phyloP scores from a whole-genome alignment of 305 asterid species.

The Coffea humblotiana region DNA sequence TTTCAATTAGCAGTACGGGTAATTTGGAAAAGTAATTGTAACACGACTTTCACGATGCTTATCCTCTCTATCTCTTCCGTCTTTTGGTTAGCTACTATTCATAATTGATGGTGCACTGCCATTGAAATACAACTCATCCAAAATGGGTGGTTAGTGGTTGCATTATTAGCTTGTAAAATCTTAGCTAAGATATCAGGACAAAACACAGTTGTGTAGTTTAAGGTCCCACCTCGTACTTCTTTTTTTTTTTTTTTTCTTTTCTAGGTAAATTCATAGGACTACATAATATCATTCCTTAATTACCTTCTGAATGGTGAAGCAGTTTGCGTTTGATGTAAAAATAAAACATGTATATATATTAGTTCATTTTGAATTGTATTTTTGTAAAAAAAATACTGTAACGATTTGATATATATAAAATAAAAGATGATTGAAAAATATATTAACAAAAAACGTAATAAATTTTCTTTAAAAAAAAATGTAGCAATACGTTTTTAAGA shows the following conservation, averaged over 20 bases:
- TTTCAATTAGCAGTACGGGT: background rate
- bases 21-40: slow-evolving; percentile 7
- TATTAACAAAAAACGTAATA: too few species aligned
- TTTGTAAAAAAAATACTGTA: too few species aligned
- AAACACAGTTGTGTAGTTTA: background rate
- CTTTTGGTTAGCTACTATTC: background rate
- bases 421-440: too few species aligned
- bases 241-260: too few species aligned
- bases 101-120: background rate
- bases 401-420: too few species aligned
- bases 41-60: slow-evolving; percentile 23
- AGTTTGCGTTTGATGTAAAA: background rate
- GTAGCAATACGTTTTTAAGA: too few species aligned
- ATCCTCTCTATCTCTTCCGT: background rate
- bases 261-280: too few species aligned
- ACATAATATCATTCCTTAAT: too few species aligned
- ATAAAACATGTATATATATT: too few species aligned
- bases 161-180: background rate
- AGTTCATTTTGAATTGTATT: too few species aligned
- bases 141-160: background rate
- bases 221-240: background rate
- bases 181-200: background rate
- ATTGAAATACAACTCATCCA: background rate
- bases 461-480: too few species aligned
- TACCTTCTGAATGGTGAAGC: background rate